These are phyloP conservation scores for Aspergillus pseudoterreus DNA, from an alignment of 2,329 filamentous ascomycete genomes.

Conservation along the genomic window DNA sequence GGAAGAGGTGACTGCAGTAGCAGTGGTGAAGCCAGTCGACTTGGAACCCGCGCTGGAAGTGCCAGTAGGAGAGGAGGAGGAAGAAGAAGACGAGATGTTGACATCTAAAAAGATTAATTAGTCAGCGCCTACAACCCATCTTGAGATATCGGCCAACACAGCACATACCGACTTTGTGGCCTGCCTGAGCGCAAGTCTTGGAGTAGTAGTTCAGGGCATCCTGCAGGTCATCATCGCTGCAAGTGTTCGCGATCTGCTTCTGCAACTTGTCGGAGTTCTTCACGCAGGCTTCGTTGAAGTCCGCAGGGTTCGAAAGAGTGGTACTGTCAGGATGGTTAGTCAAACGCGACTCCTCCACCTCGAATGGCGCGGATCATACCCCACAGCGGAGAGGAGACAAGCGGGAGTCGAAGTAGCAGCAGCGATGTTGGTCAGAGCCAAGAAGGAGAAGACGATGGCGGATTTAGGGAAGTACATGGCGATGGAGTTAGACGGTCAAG, in stretches of 20 bases:
- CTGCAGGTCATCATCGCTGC: conserved; percentile 28
- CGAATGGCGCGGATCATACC: conserved; percentile 33
- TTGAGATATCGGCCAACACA: not conserved
- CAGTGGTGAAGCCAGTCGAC: conserved; percentile 7
- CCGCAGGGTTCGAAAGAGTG: conserved; percentile 32
- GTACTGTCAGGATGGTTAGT: conserved; percentile 17
- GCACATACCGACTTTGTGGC: conserved; percentile 38
- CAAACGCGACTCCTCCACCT: not conserved
- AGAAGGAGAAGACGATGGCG: conserved; percentile 40
- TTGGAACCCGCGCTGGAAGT: conserved; percentile 13
- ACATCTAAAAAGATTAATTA: conserved; percentile 5
- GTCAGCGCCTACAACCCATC: not conserved
- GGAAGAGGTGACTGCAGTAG: conserved; percentile 13
- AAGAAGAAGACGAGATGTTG: conserved; percentile 16
- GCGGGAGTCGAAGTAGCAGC: conserved; percentile 46
- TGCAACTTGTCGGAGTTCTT: conserved; percentile 32
- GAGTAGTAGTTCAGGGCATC: conserved; percentile 38
- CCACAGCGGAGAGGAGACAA: conserved; percentile 50
- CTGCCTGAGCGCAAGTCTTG: conserved; percentile 36
- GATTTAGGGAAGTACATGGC: conserved; percentile 46
- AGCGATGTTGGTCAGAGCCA: conserved; percentile 43
- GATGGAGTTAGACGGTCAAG: conserved; percentile 10
- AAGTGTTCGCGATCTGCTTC: conserved; percentile 33
- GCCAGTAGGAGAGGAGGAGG: conserved; percentile 22
- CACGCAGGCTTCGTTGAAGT: conserved; percentile 39